A percentile compares a stretch with the other conserved stretches of the same genome.
Conservation (phyloP, 805 yeast species). For the Candida fluviatilis region DNA sequence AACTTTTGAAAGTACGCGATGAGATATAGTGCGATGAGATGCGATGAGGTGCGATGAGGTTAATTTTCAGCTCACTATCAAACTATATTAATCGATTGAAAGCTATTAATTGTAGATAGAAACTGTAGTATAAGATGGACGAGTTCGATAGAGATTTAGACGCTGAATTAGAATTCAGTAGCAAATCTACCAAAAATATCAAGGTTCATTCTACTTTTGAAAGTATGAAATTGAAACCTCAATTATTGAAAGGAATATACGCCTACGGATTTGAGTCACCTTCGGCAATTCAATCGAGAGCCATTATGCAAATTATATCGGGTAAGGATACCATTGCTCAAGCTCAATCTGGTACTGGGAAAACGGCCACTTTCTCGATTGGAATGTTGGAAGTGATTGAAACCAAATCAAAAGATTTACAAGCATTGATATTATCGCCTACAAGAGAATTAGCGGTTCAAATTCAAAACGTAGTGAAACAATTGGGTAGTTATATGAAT, state of each 20-base stretch:
- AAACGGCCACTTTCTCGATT: constrained; percentile 96
- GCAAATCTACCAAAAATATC: constrained; percentile 47
- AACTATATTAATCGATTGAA: neutral
- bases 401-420: constrained; percentile 65
- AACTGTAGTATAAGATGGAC: constrained; percentile 20
- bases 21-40: neutral
- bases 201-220: constrained; percentile 47
- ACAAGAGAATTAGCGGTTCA: constrained; percentile 95
- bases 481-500: constrained; percentile 85
- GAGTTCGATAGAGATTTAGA: constrained; percentile 61
- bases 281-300: constrained; percentile 96
- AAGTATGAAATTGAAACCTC: constrained; percentile 38
- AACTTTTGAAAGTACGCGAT: no score
- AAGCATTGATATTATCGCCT: constrained; percentile 89
- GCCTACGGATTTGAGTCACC: constrained; percentile 95
- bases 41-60: constrained; percentile 1
- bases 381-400: constrained; percentile 88
- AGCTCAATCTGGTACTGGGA: constrained; percentile 99
- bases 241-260: constrained; percentile 53
- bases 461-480: constrained; percentile 81
- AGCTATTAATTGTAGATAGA: neutral
- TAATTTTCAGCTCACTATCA: neutral
- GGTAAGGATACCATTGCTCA: constrained; percentile 97
- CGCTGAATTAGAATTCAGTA: constrained; percentile 43
- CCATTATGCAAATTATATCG: constrained; percentile 88